Percentiles rank a stretch among this genome's conserved stretches.
These are phyloP conservation scores for Coniochaeta sp. DNA, from an alignment of 2,329 filamentous ascomycete genomes.

Conservation along the genomic window DNA sequence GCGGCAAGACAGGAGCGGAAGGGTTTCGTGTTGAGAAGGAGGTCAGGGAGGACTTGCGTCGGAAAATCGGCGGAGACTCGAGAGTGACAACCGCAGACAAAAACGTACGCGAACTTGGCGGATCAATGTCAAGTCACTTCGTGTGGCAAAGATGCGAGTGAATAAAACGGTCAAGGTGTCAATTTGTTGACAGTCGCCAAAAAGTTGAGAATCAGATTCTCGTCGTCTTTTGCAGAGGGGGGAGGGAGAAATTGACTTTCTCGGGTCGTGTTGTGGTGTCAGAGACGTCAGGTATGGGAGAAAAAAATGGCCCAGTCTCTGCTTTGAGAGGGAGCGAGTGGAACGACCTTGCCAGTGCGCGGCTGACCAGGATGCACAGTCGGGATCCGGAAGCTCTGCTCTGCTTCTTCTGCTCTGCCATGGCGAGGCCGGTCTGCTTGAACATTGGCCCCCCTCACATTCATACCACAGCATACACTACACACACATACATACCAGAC, in stretches of 20 bases:
- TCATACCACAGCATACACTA: too few species aligned
- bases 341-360: neutral
- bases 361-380: neutral
- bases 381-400: neutral
- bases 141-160: neutral
- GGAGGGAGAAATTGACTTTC: neutral
- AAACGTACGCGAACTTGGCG: neutral
- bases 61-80: conserved; percentile 1
- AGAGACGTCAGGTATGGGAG: conserved; percentile 1
- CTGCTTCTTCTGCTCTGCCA: too few species aligned
- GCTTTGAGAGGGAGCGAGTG: neutral
- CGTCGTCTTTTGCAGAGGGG: neutral
- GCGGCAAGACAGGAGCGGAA: neutral
- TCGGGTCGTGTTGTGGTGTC: neutral
- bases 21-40: conserved; percentile 3
- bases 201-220: neutral
- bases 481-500: too few species aligned
- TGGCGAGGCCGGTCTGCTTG: neutral
- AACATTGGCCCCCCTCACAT: too few species aligned
- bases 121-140: neutral
- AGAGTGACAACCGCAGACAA: neutral
- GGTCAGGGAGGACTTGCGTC: conserved; percentile 1
- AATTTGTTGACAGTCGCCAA: neutral
- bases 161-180: neutral
- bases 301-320: neutral